phyloP scores from a whole-genome alignment of 345 rosid species.

The Lepidium sativum region DNA sequence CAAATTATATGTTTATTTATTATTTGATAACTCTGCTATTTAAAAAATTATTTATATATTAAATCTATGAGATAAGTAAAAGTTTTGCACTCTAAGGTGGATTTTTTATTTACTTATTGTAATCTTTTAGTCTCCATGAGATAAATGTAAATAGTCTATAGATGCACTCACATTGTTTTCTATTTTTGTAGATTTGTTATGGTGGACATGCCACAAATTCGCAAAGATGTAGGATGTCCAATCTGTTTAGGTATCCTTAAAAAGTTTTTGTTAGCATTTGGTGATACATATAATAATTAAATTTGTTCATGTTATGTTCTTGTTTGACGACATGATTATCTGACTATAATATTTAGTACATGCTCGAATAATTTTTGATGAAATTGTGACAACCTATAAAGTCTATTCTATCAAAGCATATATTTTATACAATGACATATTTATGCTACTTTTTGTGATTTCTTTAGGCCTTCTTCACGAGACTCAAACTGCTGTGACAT shows the following conservation, averaged over 20 bases:
- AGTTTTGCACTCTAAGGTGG: too few species aligned
- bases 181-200: background rate
- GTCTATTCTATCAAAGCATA: background rate
- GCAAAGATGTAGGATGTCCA: background rate
- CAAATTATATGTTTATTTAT: too few species aligned
- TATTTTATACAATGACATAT: background rate
- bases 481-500: background rate
- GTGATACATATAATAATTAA: background rate
- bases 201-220: background rate
- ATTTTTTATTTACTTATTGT: too few species aligned
- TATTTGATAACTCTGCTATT: too few species aligned
- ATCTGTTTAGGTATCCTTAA: background rate
- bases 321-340: background rate
- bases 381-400: background rate
- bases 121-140: too few species aligned
- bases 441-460: background rate
- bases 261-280: background rate
- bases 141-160: too few species aligned
- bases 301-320: background rate
- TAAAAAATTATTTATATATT: too few species aligned
- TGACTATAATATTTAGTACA: background rate
- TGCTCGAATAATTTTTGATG: background rate
- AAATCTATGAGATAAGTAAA: too few species aligned
- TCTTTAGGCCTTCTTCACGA: background rate
- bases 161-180: background rate